phyloP scores from a whole-genome alignment of 495 filamentous ascomycete species.

The Penicillium bovifimosum region DNA sequence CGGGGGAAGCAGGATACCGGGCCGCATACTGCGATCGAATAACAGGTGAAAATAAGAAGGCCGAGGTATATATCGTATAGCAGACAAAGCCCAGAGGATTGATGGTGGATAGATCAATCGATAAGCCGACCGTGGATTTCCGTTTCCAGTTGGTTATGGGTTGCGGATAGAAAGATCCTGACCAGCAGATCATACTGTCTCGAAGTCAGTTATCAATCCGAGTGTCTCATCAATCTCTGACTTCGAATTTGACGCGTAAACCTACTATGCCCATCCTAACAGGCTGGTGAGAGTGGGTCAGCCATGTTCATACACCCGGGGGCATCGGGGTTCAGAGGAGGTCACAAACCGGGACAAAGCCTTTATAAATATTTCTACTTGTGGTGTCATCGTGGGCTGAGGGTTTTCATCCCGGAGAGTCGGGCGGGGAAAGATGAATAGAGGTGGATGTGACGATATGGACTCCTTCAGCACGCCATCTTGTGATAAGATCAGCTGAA shows the following conservation, averaged over 20 bases:
- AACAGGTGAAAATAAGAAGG: constrained; percentile 70
- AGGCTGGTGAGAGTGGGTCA: constrained; percentile 19
- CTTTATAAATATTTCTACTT: constrained; percentile 35
- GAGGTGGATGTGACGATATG: not conserved
- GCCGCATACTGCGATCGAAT: constrained; percentile 79
- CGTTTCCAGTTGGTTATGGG: constrained; percentile 68
- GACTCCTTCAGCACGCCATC: constrained; percentile 1
- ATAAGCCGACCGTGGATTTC: constrained; percentile 71
- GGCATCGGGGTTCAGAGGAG: not conserved
- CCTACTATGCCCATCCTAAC: constrained; percentile 44
- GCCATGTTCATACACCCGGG: not conserved
- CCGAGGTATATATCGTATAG: constrained; percentile 67
- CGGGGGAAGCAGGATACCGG: constrained; percentile 63
- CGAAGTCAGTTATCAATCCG: not conserved
- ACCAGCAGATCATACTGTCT: constrained; percentile 64
- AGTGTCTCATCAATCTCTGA: not conserved
- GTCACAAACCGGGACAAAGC: constrained; percentile 40
- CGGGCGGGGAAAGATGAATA: not conserved
- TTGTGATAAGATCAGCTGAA: constrained; percentile 11
- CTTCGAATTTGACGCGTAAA: not conserved
- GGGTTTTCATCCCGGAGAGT: not conserved
- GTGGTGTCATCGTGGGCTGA: constrained; percentile 19
- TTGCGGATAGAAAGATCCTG: constrained; percentile 89
- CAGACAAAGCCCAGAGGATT: constrained; percentile 78
- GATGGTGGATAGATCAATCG: constrained; percentile 78